Base-by-base conservation (phyloP, 192 early-diverging fungal species). In the Powellomyces hirtus region DNA sequence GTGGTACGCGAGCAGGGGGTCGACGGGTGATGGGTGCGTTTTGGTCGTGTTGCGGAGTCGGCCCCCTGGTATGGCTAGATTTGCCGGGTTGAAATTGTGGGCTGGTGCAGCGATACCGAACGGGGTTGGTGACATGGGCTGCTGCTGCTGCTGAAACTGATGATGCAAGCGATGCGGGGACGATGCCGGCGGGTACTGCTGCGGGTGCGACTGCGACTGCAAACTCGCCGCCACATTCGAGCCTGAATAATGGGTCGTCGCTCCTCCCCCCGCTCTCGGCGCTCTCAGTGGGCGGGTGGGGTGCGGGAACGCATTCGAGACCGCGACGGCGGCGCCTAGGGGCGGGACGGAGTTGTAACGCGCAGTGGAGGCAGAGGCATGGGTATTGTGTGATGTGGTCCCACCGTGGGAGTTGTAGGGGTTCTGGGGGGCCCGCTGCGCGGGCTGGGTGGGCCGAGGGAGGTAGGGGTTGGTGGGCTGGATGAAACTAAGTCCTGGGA, bases 51-150 rank as follows among this genome's bases (percentile, higher is more conserved):
- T 59, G 34, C 72, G 71, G 18, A 80, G 68, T 26, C 76, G 72
- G 22, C 79, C 79, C 49, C 79, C 79, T 14, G 79, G 79, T 16
- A 81, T 57, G 31, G 75, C 75, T 40, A 81, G 71, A 46, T 81
- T 81, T 18, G 67, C 70, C 4, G 79, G 62, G 56, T 77, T 78
- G 18, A 81, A 71, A 35, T 18, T 51, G 46, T 2, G 20, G 8
- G 24, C 11, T 38, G 1, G 58, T 53, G 16, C 13, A 53, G 7
- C 51, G 26, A 24, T 8, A 8, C 7, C 51, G 13, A 8, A 53
- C 7, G 51, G 33, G 36, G 4, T 60, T 38, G 53, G 29, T 34
- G 24, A 6, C 29, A 29, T 34, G 2, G 53, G 4, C 29, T n/a
- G n/a, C n/a, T n/a, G n/a, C 22, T 27, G 36, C 11, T 34, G 8